These are phyloP conservation scores for Populus euphratica DNA, from an alignment of 345 rosid species.

Conservation along the genomic window DNA sequence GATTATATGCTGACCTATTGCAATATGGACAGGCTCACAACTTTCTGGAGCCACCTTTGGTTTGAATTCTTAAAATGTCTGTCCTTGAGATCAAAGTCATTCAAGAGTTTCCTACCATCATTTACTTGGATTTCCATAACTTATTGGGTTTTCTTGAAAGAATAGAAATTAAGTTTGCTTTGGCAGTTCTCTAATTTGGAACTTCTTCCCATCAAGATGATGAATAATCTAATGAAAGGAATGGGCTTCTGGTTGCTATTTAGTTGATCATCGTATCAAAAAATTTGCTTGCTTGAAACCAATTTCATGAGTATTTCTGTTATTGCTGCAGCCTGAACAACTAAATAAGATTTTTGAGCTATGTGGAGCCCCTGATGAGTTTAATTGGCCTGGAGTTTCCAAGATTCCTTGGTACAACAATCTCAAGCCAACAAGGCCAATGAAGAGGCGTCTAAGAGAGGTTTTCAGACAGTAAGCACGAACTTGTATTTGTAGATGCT, in stretches of 20 bases:
- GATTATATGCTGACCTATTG: background rate
- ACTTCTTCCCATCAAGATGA: no score
- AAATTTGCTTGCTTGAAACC: background rate
- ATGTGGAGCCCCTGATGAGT: slow-evolving; percentile 73
- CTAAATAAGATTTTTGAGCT: slow-evolving; percentile 70
- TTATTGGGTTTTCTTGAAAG: no score
- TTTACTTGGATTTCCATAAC: background rate
- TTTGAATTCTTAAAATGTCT: background rate
- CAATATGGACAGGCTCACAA: background rate
- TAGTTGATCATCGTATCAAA: background rate
- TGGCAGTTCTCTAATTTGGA: no score
- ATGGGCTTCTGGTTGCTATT: background rate
- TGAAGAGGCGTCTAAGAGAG: slow-evolving; percentile 79
- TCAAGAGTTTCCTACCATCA: background rate
- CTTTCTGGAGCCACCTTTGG: background rate
- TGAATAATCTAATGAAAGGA: no score
- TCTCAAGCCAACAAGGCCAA: slow-evolving; percentile 68
- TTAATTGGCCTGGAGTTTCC: slow-evolving; percentile 72
- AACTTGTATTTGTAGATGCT: background rate
- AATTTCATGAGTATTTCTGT: background rate
- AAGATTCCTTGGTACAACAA: slow-evolving; percentile 72
- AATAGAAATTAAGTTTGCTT: no score
- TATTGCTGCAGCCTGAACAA: slow-evolving; percentile 48
- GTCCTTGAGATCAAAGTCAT: background rate
- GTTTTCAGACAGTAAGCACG: slow-evolving; percentile 69